A percentile compares a stretch with the other conserved stretches of the same genome.
Evolutionary conservation across 371 early-diverging fungal genomes (phyloP).

Genomic region (Haplosporangium sp.): DNA sequence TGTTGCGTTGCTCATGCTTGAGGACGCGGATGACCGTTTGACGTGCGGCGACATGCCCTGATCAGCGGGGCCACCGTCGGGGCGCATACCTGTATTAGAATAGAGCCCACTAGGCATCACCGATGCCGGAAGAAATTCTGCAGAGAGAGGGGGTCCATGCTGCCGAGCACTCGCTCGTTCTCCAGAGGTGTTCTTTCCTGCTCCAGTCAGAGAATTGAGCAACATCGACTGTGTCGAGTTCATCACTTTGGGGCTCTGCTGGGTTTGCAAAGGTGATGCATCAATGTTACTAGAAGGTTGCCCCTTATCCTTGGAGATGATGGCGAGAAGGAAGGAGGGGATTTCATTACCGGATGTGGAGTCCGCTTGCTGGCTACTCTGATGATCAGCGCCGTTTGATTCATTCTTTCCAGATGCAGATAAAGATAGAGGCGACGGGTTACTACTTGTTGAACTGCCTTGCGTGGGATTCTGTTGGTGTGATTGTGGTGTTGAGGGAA

Average conservation of each 20-base stretch:
- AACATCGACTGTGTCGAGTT: conserved; percentile 21
- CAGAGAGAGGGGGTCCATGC: conserved; percentile 41
- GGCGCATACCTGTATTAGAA: conserved; percentile 6
- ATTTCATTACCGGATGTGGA: conserved; percentile 24
- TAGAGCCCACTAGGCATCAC: conserved; percentile 52
- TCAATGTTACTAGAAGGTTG: conserved; percentile 9
- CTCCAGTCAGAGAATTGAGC: conserved; percentile 25
- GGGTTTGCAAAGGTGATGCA: conserved; percentile 20
- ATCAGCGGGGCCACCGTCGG: conserved; percentile 5
- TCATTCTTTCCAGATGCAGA: not conserved
- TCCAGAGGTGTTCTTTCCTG: conserved; percentile 4
- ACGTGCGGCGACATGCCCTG: conserved; percentile 16
- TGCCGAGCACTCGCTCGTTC: conserved; percentile 9
- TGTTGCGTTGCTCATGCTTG: conserved; percentile 19
- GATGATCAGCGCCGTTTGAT: not conserved
- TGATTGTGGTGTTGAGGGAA: conserved; percentile 21
- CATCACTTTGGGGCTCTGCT: conserved; percentile 20
- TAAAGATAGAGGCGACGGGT: no score
- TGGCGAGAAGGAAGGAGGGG: conserved; percentile 45
- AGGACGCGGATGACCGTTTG: conserved; percentile 21
- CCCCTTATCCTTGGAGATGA: conserved; percentile 38
- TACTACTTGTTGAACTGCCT: not conserved
- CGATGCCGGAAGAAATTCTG: conserved; percentile 47
- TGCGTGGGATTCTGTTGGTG: conserved; percentile 2
- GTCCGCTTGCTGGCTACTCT: not conserved